Evolutionary conservation across 1,139 yeast species (phyloP).

Genomic region (Diutina scorzettiae): DNA sequence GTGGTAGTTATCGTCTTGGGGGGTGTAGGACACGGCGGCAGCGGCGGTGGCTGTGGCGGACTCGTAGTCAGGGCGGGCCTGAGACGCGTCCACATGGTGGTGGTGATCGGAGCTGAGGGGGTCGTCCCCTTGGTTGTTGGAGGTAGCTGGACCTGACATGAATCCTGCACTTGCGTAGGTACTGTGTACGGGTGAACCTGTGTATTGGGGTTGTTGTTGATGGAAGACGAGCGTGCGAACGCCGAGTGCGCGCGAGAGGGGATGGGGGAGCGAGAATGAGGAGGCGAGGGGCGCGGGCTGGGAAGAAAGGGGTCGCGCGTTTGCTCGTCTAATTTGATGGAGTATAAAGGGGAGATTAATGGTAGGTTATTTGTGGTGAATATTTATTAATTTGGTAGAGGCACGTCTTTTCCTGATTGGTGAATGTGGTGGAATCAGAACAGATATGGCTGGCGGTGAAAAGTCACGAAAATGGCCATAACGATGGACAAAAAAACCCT

Average conservation of each 20-base stretch:
- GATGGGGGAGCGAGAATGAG: too few species aligned
- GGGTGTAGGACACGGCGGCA: conserved; percentile 11
- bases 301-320: too few species aligned
- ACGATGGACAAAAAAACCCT: too few species aligned
- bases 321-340: too few species aligned
- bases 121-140: conserved; percentile 19
- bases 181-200: conserved; percentile 1
- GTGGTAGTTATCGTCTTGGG: conserved; percentile 11
- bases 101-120: conserved; percentile 9
- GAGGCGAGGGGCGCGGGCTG: too few species aligned
- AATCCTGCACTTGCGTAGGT: conserved; percentile 2
- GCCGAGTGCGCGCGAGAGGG: neutral
- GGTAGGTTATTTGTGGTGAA: too few species aligned
- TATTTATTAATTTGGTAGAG: too few species aligned
- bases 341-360: too few species aligned
- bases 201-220: conserved; percentile 3
- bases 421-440: too few species aligned
- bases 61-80: conserved; percentile 10
- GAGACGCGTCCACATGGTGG: conserved; percentile 9
- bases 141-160: conserved; percentile 20
- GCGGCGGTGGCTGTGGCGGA: conserved; percentile 12
- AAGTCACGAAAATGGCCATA: too few species aligned
- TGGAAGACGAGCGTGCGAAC: neutral
- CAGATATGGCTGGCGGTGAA: too few species aligned
- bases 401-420: too few species aligned